Percentiles rank a stretch among this genome's conserved stretches.
Evolutionary conservation across 805 yeast genomes (phyloP).

Genomic region (Wickerhamiella spandovensis): DNA sequence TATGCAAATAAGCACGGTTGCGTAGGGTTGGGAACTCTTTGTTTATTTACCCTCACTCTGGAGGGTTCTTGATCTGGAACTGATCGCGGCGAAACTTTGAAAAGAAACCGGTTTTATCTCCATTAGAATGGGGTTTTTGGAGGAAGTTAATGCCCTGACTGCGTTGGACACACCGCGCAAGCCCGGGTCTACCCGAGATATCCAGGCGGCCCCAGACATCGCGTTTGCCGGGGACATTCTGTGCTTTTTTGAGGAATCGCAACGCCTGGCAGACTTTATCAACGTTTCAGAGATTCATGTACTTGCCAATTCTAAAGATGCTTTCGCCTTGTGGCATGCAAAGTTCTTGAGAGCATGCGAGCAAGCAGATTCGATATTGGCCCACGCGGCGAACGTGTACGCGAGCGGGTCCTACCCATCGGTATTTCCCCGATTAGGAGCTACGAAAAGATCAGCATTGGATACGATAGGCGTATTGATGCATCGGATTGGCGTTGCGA

Average conservation of each 20-base stretch:
- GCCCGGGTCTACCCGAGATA: neutral
- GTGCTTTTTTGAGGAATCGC: neutral
- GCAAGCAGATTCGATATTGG: neutral
- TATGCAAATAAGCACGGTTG: neutral
- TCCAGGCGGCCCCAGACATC: neutral
- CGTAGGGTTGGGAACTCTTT: neutral
- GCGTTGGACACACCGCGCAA: neutral
- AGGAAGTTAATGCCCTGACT: neutral
- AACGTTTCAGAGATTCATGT: neutral
- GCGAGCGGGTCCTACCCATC: neutral
- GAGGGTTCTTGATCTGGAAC: neutral
- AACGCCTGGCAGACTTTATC: neutral
- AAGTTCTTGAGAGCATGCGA: neutral
- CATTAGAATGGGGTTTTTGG: neutral
- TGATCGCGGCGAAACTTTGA: neutral
- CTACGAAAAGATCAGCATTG: neutral
- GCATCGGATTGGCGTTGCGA: slow-evolving; percentile 1
- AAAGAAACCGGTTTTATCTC: neutral
- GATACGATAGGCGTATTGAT: neutral
- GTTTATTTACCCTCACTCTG: neutral
- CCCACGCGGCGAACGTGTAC: neutral
- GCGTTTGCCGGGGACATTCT: neutral
- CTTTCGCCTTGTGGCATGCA: neutral
- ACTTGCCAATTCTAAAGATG: neutral
- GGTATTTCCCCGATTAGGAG: neutral